Base-by-base conservation (phyloP, 75 land plant species). In the Adiantum capillusveneris region DNA sequence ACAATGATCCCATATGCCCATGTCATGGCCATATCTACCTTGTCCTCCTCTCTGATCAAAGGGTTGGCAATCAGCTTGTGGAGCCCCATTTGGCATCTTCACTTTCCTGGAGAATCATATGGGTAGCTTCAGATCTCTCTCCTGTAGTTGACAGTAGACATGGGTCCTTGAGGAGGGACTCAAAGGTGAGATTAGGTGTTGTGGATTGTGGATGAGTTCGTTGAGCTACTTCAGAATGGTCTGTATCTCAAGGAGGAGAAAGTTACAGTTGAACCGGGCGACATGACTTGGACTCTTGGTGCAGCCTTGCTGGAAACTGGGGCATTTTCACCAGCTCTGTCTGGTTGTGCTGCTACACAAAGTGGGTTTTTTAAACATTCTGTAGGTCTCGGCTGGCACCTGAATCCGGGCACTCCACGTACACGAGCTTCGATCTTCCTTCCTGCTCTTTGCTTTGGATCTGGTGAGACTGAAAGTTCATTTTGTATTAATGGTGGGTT, bases 221-320 rank as follows among this genome's bases (percentile, higher is more conserved):
- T 79, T 2, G 69, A 77, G 30, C 64, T 92, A 0, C 69, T 92
- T 58, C 75, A 94, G 63, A 86, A 92, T 43, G 97, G 95, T 22
- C 71, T 92, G 58, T 90, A 88, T 48, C 78, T 92, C 29, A 53
- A 63, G 24, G 84, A 88, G 73, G 68, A 59, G 0, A 75, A 85
- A 57, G 70, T 92, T 11, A 59, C 48, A 53, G 64, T 92, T 67
- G 97, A 87, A 44, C 82, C 95, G 57, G 97, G 97, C 22, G 87
- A 93, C 59, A 82, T 85, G 44, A 90, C 97, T 22, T 92, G 97
- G 97, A 92, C 97, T 45, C 67, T 79, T 36, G 97, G 97, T 20
- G 97, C 92, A 70, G 95, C 97, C 21, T 67, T 92, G 44, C 42
- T 76, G 48, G 86, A 92, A 77, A 86, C 95, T 67, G 90, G 87